These are phyloP conservation scores for Xylaria nigripes DNA, from an alignment of 495 filamentous ascomycete species.

Conservation along the genomic window DNA sequence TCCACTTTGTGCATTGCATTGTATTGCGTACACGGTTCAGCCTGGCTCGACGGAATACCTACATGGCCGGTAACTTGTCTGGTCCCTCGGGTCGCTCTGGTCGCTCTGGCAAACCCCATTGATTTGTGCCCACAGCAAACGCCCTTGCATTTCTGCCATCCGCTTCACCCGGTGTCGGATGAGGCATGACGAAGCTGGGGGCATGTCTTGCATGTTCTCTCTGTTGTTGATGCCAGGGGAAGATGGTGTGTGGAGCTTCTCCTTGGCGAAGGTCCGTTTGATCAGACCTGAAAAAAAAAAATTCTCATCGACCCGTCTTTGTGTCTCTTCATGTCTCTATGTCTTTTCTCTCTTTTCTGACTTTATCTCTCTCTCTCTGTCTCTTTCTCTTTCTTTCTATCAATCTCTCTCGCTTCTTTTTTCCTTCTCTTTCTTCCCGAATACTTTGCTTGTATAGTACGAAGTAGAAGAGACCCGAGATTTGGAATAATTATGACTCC, in stretches of 20 bases:
- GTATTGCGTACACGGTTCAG: too few relatives aligned
- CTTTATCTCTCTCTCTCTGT: too few relatives aligned
- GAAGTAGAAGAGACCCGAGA: neutral
- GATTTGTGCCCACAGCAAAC: neutral
- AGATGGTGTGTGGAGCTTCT: constrained; percentile 2
- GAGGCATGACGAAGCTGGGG: constrained; percentile 4
- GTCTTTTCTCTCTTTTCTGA: too few relatives aligned
- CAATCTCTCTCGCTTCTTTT: too few relatives aligned
- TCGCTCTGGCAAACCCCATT: neutral
- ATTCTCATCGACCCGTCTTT: neutral
- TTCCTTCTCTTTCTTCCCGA: too few relatives aligned
- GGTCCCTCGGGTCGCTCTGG: too few relatives aligned
- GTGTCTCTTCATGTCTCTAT: neutral
- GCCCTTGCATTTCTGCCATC: neutral
- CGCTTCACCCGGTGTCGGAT: constrained; percentile 4
- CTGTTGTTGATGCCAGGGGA: neutral
- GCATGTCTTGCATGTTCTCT: constrained; percentile 15
- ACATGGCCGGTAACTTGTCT: too few relatives aligned
- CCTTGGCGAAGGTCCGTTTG: neutral
- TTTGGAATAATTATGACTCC: neutral
- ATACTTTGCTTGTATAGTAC: too few relatives aligned
- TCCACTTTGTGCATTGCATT: too few relatives aligned
- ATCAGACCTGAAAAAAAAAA: neutral
- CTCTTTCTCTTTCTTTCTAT: too few relatives aligned
- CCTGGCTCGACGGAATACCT: too few relatives aligned